Base-by-base conservation (phyloP, 257 asterid species). In the Leonotis leonurus region DNA sequence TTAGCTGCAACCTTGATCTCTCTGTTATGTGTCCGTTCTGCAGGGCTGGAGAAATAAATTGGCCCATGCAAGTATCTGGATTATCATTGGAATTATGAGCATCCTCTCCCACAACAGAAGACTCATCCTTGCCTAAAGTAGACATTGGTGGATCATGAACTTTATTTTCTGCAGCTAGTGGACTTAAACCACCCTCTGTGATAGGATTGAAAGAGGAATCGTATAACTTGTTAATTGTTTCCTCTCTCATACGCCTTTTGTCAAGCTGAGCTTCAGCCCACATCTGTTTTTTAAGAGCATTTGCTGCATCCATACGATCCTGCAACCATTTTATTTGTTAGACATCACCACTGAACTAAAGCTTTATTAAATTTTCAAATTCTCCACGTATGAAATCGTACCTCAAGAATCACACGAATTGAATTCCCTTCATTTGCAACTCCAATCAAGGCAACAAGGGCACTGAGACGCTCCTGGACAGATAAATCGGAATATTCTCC, bases 231-330 rank as follows among this genome's bases (percentile, higher is more conserved):
- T 77, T 60, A 44, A 81, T 64, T 48, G 75, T 68, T 62, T 93
- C 99, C 66, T 90, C 99, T 75, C 86, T 87, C 75, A 81, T 71
- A 57, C 97, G 85, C 77, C 94, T 75, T 77, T 84, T 93, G 73
- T 87, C 96, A 51, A 93, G 77, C 68, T 93, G 99, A 40, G 97
- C 92, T 73, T 85, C 97, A n/a, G 99, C 93, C 99, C 95, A 93
- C 96, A 93, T 90, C 73, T 93, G 99, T 75, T 90, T 93, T 67
- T 93, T 93, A 39, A 93, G 84, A 63, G 90, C 79, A 76, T 64
- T 85, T 16, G 94, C 96, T 39, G 97, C 92, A 79, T 93, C 99
- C 78, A 89, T 79, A 41, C 97, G 92, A 16, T 87, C 99, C 99
- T 93, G 87, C 71, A 83, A 77, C 60, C 71, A 67, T 52, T 41